Evolutionary conservation across 371 early-diverging fungal genomes (phyloP).

Genomic region (Circinella minor): DNA sequence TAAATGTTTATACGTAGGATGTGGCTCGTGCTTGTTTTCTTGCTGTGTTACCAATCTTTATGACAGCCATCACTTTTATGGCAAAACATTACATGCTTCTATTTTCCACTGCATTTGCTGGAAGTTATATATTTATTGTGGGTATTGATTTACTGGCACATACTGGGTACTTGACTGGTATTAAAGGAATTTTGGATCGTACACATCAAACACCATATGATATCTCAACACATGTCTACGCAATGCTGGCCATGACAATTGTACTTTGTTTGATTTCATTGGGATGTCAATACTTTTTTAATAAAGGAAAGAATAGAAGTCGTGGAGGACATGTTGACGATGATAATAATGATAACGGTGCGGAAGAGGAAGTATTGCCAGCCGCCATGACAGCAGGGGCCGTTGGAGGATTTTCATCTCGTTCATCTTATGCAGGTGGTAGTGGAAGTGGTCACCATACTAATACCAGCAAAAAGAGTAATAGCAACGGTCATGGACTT

Average conservation of each 20-base stretch:
- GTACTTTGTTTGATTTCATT: conserved; percentile 23
- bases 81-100: conserved; percentile 14
- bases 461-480: too few relatives aligned
- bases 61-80: conserved; percentile 15
- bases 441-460: neutral
- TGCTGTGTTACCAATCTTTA: conserved; percentile 15
- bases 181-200: conserved; percentile 17
- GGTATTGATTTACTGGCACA: conserved; percentile 25
- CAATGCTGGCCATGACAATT: conserved; percentile 21
- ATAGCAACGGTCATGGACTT: neutral
- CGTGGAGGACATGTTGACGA: neutral
- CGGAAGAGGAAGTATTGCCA: neutral
- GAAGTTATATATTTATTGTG: conserved; percentile 21
- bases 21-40: conserved; percentile 24
- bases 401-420: conserved; percentile 4
- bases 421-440: conserved; percentile 1
- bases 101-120: conserved; percentile 19
- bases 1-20: neutral
- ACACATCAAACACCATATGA: conserved; percentile 14
- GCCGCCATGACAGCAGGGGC: neutral
- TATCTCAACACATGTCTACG: conserved; percentile 18
- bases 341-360: neutral
- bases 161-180: conserved; percentile 23
- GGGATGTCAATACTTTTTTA: conserved; percentile 25
- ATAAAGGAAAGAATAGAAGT: neutral